Base-by-base conservation (phyloP, 2,329 filamentous ascomycete species). In the Apiospora marii region DNA sequence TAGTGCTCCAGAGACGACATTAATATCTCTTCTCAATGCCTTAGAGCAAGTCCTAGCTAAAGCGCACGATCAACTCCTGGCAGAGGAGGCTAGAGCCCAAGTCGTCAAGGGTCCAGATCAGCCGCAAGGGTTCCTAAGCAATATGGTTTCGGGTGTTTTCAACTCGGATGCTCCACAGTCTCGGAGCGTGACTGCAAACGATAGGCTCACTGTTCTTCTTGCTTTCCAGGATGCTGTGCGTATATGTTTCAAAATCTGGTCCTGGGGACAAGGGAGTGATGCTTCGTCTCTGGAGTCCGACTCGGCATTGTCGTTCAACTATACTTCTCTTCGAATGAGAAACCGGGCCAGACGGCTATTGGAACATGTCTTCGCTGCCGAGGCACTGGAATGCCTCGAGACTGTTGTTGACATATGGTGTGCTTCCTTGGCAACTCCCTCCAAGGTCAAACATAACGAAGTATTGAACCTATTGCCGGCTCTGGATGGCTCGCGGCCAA, bases 191-290 rank as follows among this genome's bases (percentile, higher is more conserved):
- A 95, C 94, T n/a, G 95, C 95, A 12, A 99, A 98, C 79, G 96
- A 96, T 77, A 91, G 96, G 67, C 87, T 99, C 30, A 98, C 96
- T 0, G 96, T 99, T 27, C 87, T 98, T 61, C 87, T 99, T n/a
- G 97, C 95, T 14, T 98, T 99, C 80, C 96, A 98, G 81, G 97
- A 99, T 81, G 94, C 95, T 0, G 94, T 98, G 73, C 91, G 94
- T 34, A 93, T 97, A 69, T 98, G 95, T 82, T 97, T 97, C 80
- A 91, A 88, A 16, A 98, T 99, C 70, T 99, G 97, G 96, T 93
- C 94, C 0, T 99, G 96, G 96, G 94, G 93, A 7, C 90, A 92
- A 79, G 88, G 88, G 2, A 85, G 85, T 41, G 91, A 92, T 77
- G 84, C 87, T 24, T 82, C 81, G 10, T 83, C 84, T 30, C 90